Evolutionary conservation across 2,329 filamentous ascomycete species (phyloP), one percentile per base, ranked within the genome.

Genomic region (Colletotrichum lini): DNA sequence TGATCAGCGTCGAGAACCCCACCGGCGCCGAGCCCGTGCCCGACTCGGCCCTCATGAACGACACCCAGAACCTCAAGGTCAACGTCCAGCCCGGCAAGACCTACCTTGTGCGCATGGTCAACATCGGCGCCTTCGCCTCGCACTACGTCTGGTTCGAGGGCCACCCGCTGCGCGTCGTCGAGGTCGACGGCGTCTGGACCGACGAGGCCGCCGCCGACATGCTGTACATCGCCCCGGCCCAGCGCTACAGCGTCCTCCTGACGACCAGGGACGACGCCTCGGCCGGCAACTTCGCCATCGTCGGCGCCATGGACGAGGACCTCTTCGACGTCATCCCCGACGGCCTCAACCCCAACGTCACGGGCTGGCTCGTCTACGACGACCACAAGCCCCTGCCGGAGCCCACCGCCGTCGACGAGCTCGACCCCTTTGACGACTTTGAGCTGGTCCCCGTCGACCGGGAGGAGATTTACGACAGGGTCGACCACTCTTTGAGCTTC

Each of bases 11-110:
- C 50, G 77, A 82, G 67, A 87, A 87, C 60, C 84, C 83, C 7
- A 83, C 82, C n/a, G 89, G 88, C 12, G 81, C 83, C 3, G 86
- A 90, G 73, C 88, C 89, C 10, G 80, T 89, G 1, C 88, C 89
- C 0, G 76, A 89, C 65, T 81, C 86, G 3, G 84, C 85, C 5
- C 78, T 90, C 23, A 82, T 89, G 77, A 88, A 89, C 70, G 87
- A 89, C 69, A 82, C 83, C 1, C 79, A 80, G 54, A 80, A 84
- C 49, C 78, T 82, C 1, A 81, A 80, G 30, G 80, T 88, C 71
- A 77, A 79, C 4, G 83, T 89, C 4, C 71, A 84, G 66, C 84
- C 86, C 0, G 81, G 80, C 9, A 88, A 84, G 73, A 89, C 84
- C 3, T 89, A 90, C 60, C 80, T 89, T 7, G 78, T 90, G 18